Conservation (phyloP, 306 rosid genomes). For the Vigna nakashimae region DNA sequence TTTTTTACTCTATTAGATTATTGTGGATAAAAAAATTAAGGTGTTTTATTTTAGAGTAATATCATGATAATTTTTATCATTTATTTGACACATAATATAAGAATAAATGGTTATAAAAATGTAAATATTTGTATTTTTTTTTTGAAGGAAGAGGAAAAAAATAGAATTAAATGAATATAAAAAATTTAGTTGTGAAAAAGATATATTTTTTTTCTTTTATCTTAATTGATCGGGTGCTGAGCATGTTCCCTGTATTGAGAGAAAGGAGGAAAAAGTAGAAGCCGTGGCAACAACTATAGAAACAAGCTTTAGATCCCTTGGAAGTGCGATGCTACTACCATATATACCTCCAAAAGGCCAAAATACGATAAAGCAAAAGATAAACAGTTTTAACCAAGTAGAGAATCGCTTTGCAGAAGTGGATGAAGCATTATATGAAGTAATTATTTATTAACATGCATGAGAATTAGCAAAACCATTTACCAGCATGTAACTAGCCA, state of each 20-base stretch:
- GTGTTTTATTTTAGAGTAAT: no score
- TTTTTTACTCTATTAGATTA: no score
- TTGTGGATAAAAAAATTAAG: no score
- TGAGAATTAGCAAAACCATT: slow-evolving; percentile 29
- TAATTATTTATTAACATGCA: slow-evolving; percentile 23
- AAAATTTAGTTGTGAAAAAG: no score
- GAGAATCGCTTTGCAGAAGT: slow-evolving; percentile 37
- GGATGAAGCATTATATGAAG: background rate
- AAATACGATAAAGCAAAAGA: background rate
- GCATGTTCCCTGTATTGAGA: slow-evolving; percentile 14
- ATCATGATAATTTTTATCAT: no score
- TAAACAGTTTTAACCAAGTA: slow-evolving; percentile 12
- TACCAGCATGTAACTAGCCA: slow-evolving; percentile 16
- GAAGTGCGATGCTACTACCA: background rate
- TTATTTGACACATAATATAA: no score
- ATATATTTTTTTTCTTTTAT: background rate
- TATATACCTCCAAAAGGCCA: background rate
- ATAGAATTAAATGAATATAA: no score
- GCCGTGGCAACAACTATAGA: slow-evolving; percentile 2
- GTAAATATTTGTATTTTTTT: no score
- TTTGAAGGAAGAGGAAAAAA: no score
- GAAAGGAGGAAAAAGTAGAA: slow-evolving; percentile 13
- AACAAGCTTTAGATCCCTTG: slow-evolving; percentile 7
- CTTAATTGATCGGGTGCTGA: slow-evolving; percentile 4
- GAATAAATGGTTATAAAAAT: no score